phyloP scores from a whole-genome alignment of 148 eudicot species.

The Rhododendron griersonianum region DNA sequence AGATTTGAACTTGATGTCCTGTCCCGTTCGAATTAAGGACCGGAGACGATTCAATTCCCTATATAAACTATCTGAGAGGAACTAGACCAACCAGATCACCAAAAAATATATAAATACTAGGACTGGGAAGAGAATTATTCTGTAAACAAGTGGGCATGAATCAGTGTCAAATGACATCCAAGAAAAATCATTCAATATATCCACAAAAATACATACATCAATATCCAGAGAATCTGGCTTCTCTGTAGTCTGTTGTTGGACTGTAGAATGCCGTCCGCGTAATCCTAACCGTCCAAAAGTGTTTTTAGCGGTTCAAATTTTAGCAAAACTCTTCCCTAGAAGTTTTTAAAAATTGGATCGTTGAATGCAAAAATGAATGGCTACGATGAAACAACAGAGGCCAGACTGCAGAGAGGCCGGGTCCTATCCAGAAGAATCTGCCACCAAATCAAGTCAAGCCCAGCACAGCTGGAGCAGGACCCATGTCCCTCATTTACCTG shows the following conservation, averaged over 20 bases:
- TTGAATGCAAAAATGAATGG: no score
- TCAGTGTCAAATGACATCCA: slow-evolving; percentile 5
- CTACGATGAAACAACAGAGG: neutral
- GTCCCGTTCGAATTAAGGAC: neutral
- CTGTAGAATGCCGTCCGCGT: no score
- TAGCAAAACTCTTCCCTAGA: no score
- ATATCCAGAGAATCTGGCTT: slow-evolving; percentile 1
- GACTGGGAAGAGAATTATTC: neutral
- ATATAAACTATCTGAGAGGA: neutral
- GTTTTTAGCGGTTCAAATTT: no score
- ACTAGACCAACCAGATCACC: neutral
- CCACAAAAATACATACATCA: neutral
- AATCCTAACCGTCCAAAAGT: no score
- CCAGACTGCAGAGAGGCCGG: no score
- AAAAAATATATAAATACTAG: neutral
- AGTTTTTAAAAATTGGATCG: no score
- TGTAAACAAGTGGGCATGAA: slow-evolving; percentile 9
- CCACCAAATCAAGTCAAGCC: slow-evolving; percentile 26
- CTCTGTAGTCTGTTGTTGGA: no score
- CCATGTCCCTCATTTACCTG: slow-evolving; percentile 14
- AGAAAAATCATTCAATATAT: neutral
- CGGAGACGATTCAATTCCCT: neutral
- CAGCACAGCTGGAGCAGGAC: slow-evolving; percentile 17
- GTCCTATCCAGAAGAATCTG: slow-evolving; percentile 23
- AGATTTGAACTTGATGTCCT: no score